These are phyloP conservation scores for Wickerhamomyces silvicola DNA, from an alignment of 805 yeast genomes.

Conservation along the genomic window DNA sequence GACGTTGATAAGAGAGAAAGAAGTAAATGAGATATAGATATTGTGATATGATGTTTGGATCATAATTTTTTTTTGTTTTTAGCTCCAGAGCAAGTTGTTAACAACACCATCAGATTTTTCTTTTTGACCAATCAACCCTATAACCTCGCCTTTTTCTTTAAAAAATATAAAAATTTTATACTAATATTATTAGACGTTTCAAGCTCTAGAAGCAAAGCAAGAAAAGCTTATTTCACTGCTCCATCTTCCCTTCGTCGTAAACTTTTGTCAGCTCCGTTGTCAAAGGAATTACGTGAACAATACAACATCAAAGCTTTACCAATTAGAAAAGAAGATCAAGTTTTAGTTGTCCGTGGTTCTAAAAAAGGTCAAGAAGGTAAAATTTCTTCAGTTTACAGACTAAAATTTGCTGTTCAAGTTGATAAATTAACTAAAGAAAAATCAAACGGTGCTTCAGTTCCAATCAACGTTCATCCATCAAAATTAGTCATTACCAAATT, in stretches of 20 bases:
- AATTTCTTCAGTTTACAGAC: conserved; percentile 96
- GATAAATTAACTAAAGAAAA: conserved; percentile 97
- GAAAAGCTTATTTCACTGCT: conserved; percentile 99
- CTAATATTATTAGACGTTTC: conserved; percentile 75
- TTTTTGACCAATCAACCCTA: background rate
- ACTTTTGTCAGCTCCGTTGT: conserved; percentile 96
- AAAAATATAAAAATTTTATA: conserved; percentile 7
- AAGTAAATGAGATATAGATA: no score
- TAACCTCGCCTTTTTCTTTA: background rate
- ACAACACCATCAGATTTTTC: no score
- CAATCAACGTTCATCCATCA: conserved; percentile 96
- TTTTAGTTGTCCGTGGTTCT: conserved; percentile 95
- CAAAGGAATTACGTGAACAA: conserved; percentile 97
- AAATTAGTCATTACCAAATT: conserved; percentile 98
- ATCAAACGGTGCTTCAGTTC: conserved; percentile 96
- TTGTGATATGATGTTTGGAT: no score
- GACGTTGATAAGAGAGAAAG: no score
- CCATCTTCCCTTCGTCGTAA: conserved; percentile 94
- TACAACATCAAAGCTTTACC: conserved; percentile 95
- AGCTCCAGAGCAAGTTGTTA: no score
- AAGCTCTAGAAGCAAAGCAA: conserved; percentile 97
- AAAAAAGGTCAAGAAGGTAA: conserved; percentile 99
- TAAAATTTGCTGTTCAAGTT: conserved; percentile 92
- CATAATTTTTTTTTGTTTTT: no score
- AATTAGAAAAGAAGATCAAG: conserved; percentile 96